A percentile compares a stretch with the other conserved stretches of the same genome.
Conservation (phyloP, 768 basidiomycete species). For the Lactifluus hygrophoroides region DNA sequence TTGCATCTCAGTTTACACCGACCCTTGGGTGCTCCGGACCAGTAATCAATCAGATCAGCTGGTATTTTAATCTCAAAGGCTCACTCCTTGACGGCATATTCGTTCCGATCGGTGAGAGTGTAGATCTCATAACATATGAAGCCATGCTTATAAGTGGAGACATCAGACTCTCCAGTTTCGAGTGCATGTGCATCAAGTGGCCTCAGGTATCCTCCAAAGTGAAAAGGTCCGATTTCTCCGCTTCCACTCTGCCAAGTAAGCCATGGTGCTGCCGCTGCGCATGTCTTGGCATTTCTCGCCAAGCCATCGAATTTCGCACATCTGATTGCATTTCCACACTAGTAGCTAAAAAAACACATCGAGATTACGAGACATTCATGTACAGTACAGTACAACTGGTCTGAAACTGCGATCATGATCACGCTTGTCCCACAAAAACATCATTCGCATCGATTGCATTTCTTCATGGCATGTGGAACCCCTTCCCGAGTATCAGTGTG, state of each 20-base stretch:
- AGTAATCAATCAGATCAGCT: slow-evolving; percentile 40
- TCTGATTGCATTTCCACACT: too few species aligned
- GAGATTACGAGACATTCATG: too few species aligned
- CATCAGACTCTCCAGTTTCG: slow-evolving; percentile 40
- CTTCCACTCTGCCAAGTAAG: neutral
- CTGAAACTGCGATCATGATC: too few species aligned
- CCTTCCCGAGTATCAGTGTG: too few species aligned
- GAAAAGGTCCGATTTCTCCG: slow-evolving; percentile 23
- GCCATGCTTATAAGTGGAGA: neutral
- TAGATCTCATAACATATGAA: neutral
- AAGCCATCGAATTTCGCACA: neutral
- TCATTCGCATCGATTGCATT: too few species aligned
- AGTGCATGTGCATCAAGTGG: slow-evolving; percentile 49
- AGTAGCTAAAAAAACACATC: too few species aligned
- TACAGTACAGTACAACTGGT: too few species aligned
- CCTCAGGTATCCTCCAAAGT: slow-evolving; percentile 54
- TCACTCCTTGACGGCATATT: slow-evolving; percentile 61
- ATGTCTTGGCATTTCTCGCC: neutral
- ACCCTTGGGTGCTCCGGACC: slow-evolving; percentile 36
- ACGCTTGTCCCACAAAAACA: too few species aligned
- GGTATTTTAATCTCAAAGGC: slow-evolving; percentile 58
- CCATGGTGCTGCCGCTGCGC: slow-evolving; percentile 23
- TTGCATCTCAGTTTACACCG: slow-evolving; percentile 31
- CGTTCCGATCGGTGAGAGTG: slow-evolving; percentile 43
- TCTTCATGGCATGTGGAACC: too few species aligned